A percentile compares a stretch with the other conserved stretches of the same genome.
phyloP scores from a whole-genome alignment of 2,329 filamentous ascomycete genomes.

The Zasmidium angulare region DNA sequence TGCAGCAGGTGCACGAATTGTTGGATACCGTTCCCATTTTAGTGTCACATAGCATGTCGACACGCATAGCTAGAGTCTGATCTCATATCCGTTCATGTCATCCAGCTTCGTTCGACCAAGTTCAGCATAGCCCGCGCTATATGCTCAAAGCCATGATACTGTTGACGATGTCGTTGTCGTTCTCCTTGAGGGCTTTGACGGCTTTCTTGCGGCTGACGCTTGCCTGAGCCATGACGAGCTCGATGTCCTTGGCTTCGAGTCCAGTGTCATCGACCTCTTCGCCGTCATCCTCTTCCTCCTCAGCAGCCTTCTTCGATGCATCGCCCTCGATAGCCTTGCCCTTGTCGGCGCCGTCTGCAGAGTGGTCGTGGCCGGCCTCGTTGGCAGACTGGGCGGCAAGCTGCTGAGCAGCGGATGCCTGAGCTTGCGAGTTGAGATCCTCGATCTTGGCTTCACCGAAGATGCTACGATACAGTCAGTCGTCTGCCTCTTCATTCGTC shows the following conservation, averaged over 20 bases:
- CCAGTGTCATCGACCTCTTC: conserved; percentile 95
- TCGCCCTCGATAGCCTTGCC: conserved; percentile 65
- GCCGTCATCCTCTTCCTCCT: conserved; percentile 82
- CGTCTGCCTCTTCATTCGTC: neutral
- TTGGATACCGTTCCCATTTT: neutral
- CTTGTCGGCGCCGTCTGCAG: conserved; percentile 76
- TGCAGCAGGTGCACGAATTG: neutral
- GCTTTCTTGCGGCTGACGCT: conserved; percentile 97
- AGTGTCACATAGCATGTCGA: neutral
- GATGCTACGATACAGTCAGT: conserved; percentile 61
- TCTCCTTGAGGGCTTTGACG: conserved; percentile 97
- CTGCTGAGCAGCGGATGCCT: conserved; percentile 93
- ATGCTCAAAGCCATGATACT: conserved; percentile 92
- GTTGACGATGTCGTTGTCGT: conserved; percentile 99
- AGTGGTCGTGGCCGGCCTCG: conserved; percentile 71
- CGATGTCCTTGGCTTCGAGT: conserved; percentile 98
- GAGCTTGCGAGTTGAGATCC: conserved; percentile 97
- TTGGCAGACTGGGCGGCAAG: conserved; percentile 72
- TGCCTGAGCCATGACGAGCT: conserved; percentile 95
- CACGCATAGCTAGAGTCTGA: neutral
- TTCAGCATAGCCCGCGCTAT: conserved; percentile 31
- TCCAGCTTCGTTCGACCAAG: neutral
- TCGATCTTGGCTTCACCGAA: conserved; percentile 99
- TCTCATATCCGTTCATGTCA: neutral
- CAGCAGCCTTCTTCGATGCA: conserved; percentile 56